phyloP scores from a whole-genome alignment of 306 rosid species.

The Vigna reflexopilosa region DNA sequence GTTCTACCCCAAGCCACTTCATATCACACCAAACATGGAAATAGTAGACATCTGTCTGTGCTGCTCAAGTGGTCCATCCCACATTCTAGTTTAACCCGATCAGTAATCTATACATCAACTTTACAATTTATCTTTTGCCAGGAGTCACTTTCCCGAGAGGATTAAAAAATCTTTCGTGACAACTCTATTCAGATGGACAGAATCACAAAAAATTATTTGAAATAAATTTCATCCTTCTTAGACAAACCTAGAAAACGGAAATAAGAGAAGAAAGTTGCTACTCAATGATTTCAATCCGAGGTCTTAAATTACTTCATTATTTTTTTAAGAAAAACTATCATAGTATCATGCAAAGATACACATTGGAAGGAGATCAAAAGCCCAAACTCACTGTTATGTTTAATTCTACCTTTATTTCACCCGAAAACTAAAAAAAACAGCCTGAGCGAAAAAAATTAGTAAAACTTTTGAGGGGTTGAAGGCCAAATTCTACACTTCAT shows the following conservation, averaged over 20 bases:
- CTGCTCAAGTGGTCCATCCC: constrained; percentile 29
- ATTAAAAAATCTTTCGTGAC: not conserved
- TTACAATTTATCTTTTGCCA: not conserved
- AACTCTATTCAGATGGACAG: constrained; percentile 27
- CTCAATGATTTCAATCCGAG: not conserved
- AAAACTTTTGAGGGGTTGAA: not conserved
- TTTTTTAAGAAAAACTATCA: not conserved
- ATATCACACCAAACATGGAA: constrained; percentile 18
- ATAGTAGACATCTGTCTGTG: constrained; percentile 1
- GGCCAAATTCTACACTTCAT: constrained; percentile 4
- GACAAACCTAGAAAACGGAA: constrained; percentile 19
- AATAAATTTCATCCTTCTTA: constrained; percentile 25
- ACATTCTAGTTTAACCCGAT: constrained; percentile 26
- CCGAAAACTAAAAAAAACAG: constrained; percentile 25
- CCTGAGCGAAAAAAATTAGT: constrained; percentile 12
- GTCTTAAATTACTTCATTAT: not conserved
- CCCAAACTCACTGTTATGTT: constrained; percentile 11
- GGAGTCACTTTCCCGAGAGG: constrained; percentile 13
- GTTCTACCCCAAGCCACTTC: constrained; percentile 32
- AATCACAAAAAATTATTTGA: not conserved
- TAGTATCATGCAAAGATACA: constrained; percentile 14
- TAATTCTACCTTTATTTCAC: not conserved
- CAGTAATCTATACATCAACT: not conserved
- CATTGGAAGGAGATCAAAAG: constrained; percentile 24
- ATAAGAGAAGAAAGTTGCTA: not conserved